Conservation (phyloP, 208 protist species). For the Naegleria lovaniensis region DNA sequence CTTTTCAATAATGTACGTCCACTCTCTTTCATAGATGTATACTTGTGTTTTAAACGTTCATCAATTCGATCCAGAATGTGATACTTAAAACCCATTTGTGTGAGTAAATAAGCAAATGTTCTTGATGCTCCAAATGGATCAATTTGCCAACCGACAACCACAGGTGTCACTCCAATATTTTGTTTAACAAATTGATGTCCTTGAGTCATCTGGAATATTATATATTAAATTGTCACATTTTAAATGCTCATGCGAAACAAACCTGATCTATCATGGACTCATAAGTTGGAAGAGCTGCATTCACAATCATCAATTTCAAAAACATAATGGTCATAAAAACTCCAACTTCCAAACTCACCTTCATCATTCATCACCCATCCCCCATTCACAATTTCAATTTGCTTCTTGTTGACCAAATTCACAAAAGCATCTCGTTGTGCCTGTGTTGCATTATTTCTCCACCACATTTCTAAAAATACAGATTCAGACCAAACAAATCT, state of each 20-base stretch:
- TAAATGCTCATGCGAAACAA: too few relatives aligned
- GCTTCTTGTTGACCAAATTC: background rate
- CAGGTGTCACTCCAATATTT: slow-evolving; percentile 28
- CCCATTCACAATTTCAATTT: slow-evolving; percentile 37
- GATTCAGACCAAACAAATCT: slow-evolving; percentile 39
- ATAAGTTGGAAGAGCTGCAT: slow-evolving; percentile 26
- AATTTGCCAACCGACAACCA: slow-evolving; percentile 11
- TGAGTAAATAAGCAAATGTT: background rate
- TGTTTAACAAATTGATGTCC: slow-evolving; percentile 35
- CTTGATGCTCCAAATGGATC: slow-evolving; percentile 24
- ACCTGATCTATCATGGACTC: slow-evolving; percentile 32
- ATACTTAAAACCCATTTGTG: background rate
- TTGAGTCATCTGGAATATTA: background rate
- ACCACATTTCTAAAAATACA: slow-evolving; percentile 38
- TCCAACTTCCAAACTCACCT: background rate
- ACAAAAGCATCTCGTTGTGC: background rate
- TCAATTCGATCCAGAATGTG: background rate
- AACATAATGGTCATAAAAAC: too few relatives aligned
- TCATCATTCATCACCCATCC: slow-evolving; percentile 37
- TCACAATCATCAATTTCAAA: too few relatives aligned
- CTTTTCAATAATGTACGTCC: background rate
- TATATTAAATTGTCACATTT: too few relatives aligned
- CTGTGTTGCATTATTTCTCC: background rate
- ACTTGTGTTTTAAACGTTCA: slow-evolving; percentile 10
- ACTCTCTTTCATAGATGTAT: background rate